These are phyloP conservation scores for Pythium catenulatum DNA, from an alignment of 352 stramenopile genomes.

Conservation along the genomic window DNA sequence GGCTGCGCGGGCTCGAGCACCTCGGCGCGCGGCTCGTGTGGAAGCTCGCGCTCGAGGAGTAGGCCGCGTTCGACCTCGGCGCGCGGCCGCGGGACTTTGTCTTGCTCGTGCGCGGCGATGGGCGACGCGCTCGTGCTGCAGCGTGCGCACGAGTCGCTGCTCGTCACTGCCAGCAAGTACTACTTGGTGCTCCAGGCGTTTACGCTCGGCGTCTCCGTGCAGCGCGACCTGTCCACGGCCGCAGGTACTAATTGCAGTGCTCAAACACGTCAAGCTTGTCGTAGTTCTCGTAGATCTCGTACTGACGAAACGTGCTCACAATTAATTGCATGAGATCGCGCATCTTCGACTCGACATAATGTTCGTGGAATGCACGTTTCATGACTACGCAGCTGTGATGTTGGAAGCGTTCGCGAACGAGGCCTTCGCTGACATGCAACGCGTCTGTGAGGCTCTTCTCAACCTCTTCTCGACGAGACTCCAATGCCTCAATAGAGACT, in stretches of 20 bases:
- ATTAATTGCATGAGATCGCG: no score
- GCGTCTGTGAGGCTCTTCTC: no score
- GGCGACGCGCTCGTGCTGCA: slow-evolving; percentile 74
- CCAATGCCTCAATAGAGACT: no score
- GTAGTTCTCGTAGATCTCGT: neutral
- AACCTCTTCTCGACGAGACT: no score
- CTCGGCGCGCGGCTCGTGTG: slow-evolving; percentile 76
- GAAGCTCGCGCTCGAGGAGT: slow-evolving; percentile 77
- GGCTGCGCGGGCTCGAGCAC: slow-evolving; percentile 80
- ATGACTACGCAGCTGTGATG: no score
- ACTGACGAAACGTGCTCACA: no score
- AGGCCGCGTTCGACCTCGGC: slow-evolving; percentile 77
- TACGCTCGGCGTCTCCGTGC: slow-evolving; percentile 75
- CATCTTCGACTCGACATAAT: no score
- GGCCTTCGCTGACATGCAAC: no score
- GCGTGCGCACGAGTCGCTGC: slow-evolving; percentile 63
- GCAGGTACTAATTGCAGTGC: slow-evolving; percentile 61
- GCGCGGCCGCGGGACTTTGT: slow-evolving; percentile 70
- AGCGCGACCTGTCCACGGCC: slow-evolving; percentile 84
- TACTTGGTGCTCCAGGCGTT: slow-evolving; percentile 82
- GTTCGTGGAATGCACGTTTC: no score
- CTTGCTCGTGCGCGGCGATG: slow-evolving; percentile 69
- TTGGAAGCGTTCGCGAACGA: no score
- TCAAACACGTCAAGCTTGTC: neutral
- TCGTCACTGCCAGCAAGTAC: slow-evolving; percentile 83